Evolutionary conservation across 1,284 basidiomycete species (phyloP).

Genomic region (Ustanciosporium gigantosporum): DNA sequence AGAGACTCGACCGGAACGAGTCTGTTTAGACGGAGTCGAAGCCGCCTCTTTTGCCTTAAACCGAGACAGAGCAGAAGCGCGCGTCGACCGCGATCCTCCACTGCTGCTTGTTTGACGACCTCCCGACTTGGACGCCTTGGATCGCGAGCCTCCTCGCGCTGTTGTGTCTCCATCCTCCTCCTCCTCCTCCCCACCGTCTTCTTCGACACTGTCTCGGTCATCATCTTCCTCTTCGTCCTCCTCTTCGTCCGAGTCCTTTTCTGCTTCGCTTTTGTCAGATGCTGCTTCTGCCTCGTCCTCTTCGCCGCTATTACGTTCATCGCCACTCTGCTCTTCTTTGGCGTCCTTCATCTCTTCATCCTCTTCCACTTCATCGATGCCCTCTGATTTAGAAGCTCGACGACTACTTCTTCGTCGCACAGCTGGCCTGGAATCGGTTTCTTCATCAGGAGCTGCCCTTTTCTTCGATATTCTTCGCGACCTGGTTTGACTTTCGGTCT

Average conservation of each 20-base stretch:
- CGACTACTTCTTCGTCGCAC: conserved; percentile 34
- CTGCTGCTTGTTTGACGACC: not conserved
- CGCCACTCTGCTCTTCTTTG: conserved; percentile 33
- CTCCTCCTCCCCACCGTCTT: conserved; percentile 9
- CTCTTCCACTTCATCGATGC: conserved; percentile 4
- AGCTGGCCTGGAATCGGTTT: conserved; percentile 15
- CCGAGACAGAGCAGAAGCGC: conserved; percentile 26
- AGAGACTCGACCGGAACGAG: not conserved
- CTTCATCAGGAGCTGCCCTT: conserved; percentile 23
- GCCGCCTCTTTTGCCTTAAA: conserved; percentile 26
- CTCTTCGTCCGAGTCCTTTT: conserved; percentile 14
- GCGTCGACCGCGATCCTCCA: conserved; percentile 10
- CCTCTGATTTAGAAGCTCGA: conserved; percentile 26
- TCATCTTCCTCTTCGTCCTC: conserved; percentile 21
- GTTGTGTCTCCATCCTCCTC: conserved; percentile 4
- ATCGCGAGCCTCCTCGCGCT: not conserved
- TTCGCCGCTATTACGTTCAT: conserved; percentile 5
- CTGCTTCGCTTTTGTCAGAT: conserved; percentile 1
- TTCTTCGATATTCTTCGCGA: conserved; percentile 12
- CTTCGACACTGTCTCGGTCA: conserved; percentile 7
- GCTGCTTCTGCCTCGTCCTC: conserved; percentile 4
- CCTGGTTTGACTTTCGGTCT: conserved; percentile 11
- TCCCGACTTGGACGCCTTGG: not conserved
- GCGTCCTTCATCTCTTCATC: conserved; percentile 34
- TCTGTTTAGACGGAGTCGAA: conserved; percentile 1